A percentile compares a stretch with the other conserved stretches of the same genome.
These are phyloP conservation scores for Candida albicans DNA, from an alignment of 1,139 yeast species.

Conservation along the genomic window DNA sequence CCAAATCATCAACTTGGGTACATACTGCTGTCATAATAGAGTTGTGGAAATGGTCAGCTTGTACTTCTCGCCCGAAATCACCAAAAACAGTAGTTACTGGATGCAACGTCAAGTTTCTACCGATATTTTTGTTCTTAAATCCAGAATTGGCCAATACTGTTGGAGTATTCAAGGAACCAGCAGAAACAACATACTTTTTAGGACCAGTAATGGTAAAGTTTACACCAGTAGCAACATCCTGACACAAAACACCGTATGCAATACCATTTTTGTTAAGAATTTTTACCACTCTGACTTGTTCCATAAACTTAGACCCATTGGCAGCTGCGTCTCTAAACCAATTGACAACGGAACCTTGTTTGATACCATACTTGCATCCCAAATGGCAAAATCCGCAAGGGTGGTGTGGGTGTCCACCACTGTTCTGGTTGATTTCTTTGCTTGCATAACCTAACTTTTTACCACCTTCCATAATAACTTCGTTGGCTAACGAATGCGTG, in stretches of 20 bases:
- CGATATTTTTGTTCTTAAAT: constrained; percentile 55
- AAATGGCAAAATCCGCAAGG: constrained; percentile 52
- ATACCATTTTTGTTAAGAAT: constrained; percentile 42
- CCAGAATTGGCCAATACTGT: constrained; percentile 50
- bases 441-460: constrained; percentile 47
- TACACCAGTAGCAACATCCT: constrained; percentile 29
- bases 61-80: constrained; percentile 37
- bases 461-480: constrained; percentile 47
- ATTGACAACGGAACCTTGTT: constrained; percentile 52
- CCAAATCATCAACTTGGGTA: constrained; percentile 50
- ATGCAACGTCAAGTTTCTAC: constrained; percentile 54
- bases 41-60: constrained; percentile 37
- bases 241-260: constrained; percentile 47
- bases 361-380: constrained; percentile 58
- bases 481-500: constrained; percentile 51
- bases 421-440: constrained; percentile 48
- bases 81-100: constrained; percentile 49
- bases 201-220: constrained; percentile 46
- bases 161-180: constrained; percentile 58
- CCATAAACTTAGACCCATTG: constrained; percentile 52
- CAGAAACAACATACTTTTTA: constrained; percentile 46
- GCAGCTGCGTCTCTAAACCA: constrained; percentile 55
- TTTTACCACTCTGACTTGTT: constrained; percentile 43
- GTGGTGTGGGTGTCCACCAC: constrained; percentile 47
- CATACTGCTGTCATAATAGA: constrained; percentile 56